Percentiles rank a stretch among this genome's conserved stretches.
phyloP scores from a whole-genome alignment of 345 rosid species.

The Mercurialis annua region DNA sequence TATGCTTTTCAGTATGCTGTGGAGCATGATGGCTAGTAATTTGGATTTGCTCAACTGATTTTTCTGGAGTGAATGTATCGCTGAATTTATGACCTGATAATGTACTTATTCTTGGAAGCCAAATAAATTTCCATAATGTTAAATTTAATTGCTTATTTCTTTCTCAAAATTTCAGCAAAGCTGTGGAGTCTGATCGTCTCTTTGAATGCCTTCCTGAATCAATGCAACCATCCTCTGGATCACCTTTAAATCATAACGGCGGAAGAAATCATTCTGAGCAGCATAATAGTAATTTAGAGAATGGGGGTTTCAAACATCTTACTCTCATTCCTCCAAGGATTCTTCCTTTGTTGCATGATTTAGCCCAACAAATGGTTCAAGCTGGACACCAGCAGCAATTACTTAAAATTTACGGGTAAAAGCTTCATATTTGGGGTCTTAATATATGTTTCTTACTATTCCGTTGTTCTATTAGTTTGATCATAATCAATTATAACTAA shows the following conservation, averaged over 20 bases:
- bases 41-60: not conserved
- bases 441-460: not conserved
- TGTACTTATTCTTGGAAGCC: conserved; percentile 1
- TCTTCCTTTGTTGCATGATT: conserved; percentile 84
- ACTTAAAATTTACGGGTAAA: conserved; percentile 68
- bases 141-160: conserved; percentile 12
- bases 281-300: conserved; percentile 51
- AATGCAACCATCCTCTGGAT: conserved; percentile 73
- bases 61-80: conserved; percentile 11
- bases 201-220: conserved; percentile 94
- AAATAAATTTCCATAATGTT: conserved; percentile 12
- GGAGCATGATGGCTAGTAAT: conserved; percentile 12
- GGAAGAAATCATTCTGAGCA: conserved; percentile 50
- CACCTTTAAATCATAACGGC: conserved; percentile 45
- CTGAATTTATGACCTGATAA: not conserved
- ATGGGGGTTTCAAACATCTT: conserved; percentile 68
- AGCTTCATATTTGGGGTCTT: conserved; percentile 13
- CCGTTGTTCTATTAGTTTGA: conserved; percentile 2
- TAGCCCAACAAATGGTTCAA: conserved; percentile 88
- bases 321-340: conserved; percentile 82
- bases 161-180: conserved; percentile 56
- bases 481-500: not conserved
- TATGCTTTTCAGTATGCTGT: not conserved
- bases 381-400: conserved; percentile 84
- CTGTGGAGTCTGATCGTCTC: conserved; percentile 94